Base-by-base conservation (phyloP, 495 filamentous ascomycete genomes). In the Podospora appendiculata region DNA sequence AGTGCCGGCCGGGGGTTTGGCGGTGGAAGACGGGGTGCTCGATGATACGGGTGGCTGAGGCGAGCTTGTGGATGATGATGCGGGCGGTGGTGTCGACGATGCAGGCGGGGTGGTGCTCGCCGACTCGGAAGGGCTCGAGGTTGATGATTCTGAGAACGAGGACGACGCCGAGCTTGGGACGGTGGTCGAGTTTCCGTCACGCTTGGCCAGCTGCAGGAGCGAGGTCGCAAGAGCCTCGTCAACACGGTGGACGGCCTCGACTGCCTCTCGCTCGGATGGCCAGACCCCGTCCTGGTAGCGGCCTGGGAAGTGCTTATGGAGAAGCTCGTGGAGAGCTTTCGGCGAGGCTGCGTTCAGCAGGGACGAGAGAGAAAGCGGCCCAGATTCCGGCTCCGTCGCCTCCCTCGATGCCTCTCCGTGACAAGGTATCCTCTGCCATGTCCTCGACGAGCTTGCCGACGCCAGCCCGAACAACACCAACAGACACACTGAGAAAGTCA, bases 251-350 rank as follows among this genome's bases (percentile, higher is more conserved):
- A 66, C 53, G 5, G 51, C 69, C 56, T 71, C 64, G 17, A 68
- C 56, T 6, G 66, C 62, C 6, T 65, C 46, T 35, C 48, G 58
- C 12, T 70, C 72, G 12, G 72, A 67, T 32, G 59, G 45, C 47
- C 60, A 69, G 4, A 70, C 56, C 19, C 67, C 70, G 25, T 25
- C 2, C 25, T 25, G 25, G 25, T 25, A 25, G 25, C 25, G 38
- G 69, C 51, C 47, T 4, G 71, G 67, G 40, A 71, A 64, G 48
- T 65, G 64, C n/a, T 66, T 59, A 48, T 70, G 67, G 4, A 73
- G 64, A 32, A 74, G 61, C 10, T 59, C 53, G 48, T 72, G 66
- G 7, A 73, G 59, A 50, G 63, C 60, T 40, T 65, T 57, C 8
- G 69, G 59, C n/a, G 70, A 69, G 14, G 67, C 63, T 10, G 61